Conservation (phyloP, 2,329 filamentous ascomycete species). For the Diaporthe aspalathi region DNA sequence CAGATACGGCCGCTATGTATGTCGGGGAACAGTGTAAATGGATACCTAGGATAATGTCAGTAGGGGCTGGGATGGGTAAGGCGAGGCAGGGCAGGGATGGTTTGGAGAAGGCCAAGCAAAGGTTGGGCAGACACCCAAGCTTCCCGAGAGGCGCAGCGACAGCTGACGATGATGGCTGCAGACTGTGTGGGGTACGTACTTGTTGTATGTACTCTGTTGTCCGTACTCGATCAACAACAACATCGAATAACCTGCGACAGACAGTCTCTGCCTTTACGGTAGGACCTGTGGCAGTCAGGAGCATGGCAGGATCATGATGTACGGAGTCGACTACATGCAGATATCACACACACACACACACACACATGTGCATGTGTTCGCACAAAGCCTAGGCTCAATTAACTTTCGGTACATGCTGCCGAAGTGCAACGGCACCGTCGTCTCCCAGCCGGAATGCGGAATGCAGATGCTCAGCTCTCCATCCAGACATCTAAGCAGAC, state of each 20-base stretch:
- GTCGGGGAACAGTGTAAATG: conserved; percentile 9
- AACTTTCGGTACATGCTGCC: conserved; percentile 5
- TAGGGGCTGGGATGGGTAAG: conserved; percentile 37
- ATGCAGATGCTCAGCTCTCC: no score
- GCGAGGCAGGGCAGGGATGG: conserved; percentile 40
- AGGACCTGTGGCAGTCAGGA: neutral
- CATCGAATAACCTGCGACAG: neutral
- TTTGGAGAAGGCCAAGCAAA: conserved; percentile 24
- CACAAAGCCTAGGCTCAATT: neutral
- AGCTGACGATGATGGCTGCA: conserved; percentile 27
- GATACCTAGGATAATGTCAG: neutral
- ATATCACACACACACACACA: neutral
- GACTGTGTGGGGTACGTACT: conserved; percentile 22
- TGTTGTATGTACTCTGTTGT: neutral
- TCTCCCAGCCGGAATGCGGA: no score
- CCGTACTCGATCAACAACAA: neutral
- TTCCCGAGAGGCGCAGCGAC: conserved; percentile 31
- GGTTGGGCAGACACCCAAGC: conserved; percentile 5
- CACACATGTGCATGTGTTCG: neutral
- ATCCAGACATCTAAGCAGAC: no score
- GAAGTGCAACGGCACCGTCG: conserved; percentile 10
- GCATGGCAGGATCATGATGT: neutral
- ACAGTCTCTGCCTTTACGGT: no score
- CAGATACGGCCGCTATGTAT: neutral
- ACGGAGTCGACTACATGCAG: no score